A percentile compares a stretch with the other conserved stretches of the same genome.
Evolutionary conservation across 1,139 yeast genomes (phyloP).

Genomic region (Magnusiomyces magnusii): DNA sequence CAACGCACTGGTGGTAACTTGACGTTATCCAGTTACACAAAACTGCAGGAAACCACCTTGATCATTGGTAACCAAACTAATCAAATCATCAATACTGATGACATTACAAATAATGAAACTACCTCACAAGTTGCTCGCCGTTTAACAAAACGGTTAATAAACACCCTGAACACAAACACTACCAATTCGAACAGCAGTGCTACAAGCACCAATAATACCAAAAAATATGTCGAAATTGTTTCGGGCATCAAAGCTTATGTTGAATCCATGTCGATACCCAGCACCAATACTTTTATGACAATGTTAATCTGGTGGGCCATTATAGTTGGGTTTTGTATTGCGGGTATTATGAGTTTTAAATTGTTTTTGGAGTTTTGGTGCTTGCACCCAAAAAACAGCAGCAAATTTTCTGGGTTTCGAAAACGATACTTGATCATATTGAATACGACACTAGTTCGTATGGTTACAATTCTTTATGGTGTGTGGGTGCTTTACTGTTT

Average conservation of each 20-base stretch:
- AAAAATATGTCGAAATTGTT: constrained; percentile 22
- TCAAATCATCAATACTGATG: constrained; percentile 4
- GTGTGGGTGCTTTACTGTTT: constrained; percentile 30
- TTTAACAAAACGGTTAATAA: constrained; percentile 6
- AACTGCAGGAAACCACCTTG: constrained; percentile 22
- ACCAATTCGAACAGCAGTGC: neutral
- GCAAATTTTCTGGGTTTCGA: constrained; percentile 24
- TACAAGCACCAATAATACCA: neutral
- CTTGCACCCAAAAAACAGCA: constrained; percentile 14
- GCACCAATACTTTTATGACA: constrained; percentile 31
- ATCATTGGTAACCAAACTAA: constrained; percentile 21
- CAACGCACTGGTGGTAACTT: constrained; percentile 30
- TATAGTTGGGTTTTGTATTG: constrained; percentile 23
- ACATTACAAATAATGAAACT: neutral
- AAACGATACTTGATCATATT: constrained; percentile 22
- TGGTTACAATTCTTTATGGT: constrained; percentile 29
- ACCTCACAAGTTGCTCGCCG: neutral
- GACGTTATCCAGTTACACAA: constrained; percentile 20
- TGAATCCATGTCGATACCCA: constrained; percentile 29
- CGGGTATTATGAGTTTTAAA: constrained; percentile 22
- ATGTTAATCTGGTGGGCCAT: constrained; percentile 31
- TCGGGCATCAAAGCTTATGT: constrained; percentile 29
- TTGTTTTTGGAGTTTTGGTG: constrained; percentile 24
- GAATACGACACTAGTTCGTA: constrained; percentile 25
- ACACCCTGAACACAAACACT: neutral